Evolutionary conservation across 148 eudicot species (phyloP), one percentile per base, ranked within the genome.

Genomic region (Heliosperma pusillum): DNA sequence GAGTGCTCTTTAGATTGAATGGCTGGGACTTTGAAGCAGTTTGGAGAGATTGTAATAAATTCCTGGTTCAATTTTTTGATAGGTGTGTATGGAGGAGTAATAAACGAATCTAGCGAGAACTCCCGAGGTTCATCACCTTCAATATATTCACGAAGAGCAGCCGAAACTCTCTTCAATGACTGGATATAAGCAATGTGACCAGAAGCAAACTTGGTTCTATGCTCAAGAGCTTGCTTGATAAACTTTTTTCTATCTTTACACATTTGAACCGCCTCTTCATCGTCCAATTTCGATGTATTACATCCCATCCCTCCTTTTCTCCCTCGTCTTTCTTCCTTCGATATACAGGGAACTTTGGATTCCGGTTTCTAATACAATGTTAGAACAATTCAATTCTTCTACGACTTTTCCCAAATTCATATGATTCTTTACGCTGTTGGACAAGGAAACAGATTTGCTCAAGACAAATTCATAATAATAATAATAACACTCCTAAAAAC

Each of bases 201-300:
- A 5, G 92, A 83, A 68, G 97, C 97, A 78, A 95, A 92, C 59
- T 71, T 79, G 58, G 75, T 82, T 77, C 97, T 82, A 21, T 92
- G 86, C 83, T 92, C 97, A 63, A 95, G 93, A 3, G 98, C 98
- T 89, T 92, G 93, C 74, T 89, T 90, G 36, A 95, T 92, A 82
- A 92, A 95, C 78, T 78, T 86, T 57, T 90, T 95, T 19, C 98
- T 78, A 74, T 95, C 98, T 72, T 89, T 95, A 74, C 98, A 95
- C 8, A 95, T 87, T 65, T 89, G 94, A 60, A 95, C 96, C 4
- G 91, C 96, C 84, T 92, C 97, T 82, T 92, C 98, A 73, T 92
- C 93, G 63, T 95, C 98, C 83, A 95, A 80, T 76, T 92, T 95
- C 5, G 98, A 95, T 19, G 96, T 70, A 68, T 96, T 92, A 87